Percentiles rank a stretch among this genome's conserved stretches.
Conservation (phyloP, 768 basidiomycete genomes). For the Termitomyces sp. region DNA sequence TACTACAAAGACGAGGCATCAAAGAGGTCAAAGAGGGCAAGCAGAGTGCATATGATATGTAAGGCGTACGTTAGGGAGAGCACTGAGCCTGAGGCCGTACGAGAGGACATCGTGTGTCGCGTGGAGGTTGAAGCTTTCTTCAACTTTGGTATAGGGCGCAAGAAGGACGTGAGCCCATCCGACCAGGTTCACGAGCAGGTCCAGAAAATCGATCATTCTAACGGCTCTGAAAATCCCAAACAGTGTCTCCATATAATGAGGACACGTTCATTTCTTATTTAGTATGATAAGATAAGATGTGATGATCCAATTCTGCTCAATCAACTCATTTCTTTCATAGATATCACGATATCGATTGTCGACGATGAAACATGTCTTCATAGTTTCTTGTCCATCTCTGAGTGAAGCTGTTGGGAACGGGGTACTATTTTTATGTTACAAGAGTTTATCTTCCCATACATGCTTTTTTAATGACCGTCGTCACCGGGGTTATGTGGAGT, state of each 20-base stretch:
- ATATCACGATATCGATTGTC: not conserved
- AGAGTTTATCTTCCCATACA: not conserved
- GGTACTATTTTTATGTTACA: not conserved
- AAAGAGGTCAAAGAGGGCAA: slow-evolving; percentile 2
- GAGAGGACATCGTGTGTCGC: slow-evolving; percentile 83
- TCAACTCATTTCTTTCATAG: not conserved
- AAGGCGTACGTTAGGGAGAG: slow-evolving; percentile 44
- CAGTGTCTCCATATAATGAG: not conserved
- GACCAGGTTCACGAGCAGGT: slow-evolving; percentile 42
- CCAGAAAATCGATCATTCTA: slow-evolving; percentile 26
- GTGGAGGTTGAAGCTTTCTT: slow-evolving; percentile 95
- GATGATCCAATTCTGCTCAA: not conserved
- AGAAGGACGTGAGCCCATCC: slow-evolving; percentile 67
- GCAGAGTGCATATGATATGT: not conserved
- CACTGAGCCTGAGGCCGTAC: slow-evolving; percentile 49
- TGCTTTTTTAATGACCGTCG: not conserved
- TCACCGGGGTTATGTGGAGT: not conserved
- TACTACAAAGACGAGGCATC: slow-evolving; percentile 36
- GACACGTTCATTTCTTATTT: not conserved
- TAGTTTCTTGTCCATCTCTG: not conserved
- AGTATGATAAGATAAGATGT: not conserved
- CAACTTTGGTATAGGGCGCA: slow-evolving; percentile 92
- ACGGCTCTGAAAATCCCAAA: not conserved
- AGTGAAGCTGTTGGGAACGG: not conserved
- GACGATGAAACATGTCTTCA: not conserved